Base-by-base conservation (phyloP, 2,329 filamentous ascomycete species). In the Neoscytalidium dimidiatum region DNA sequence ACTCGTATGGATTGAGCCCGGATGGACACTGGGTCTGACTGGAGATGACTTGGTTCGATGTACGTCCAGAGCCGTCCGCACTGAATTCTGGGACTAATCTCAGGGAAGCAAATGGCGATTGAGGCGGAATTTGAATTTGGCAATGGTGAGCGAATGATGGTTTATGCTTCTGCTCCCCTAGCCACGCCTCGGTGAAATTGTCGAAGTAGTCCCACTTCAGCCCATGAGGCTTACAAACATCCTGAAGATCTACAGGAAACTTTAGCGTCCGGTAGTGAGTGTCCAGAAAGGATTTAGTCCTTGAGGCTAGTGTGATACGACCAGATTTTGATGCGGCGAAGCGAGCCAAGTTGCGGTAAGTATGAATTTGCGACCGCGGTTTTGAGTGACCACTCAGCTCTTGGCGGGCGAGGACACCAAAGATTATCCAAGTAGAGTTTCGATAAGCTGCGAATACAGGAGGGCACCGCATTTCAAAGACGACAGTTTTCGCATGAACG, bases 41-140 rank as follows among this genome's bases (percentile, higher is more conserved):
- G 0, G 85, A 83, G 35, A 86, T 73, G 0, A 84, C 77, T 6
- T 84, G 76, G 65, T 87, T 86, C 0, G 86, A 89, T 0, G 84
- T 82, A 0, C 82, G 86, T 7, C 64, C 77, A 5, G 57, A 62
- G 52, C 61, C 11, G 19, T 77, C 68, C 9, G 74, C 67, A 17
- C 77, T 67, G 60, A 75, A 78, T 17, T 62, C 35, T 14, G 69
- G 53, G 67, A 33, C 28, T 68, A 67, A 33, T 65, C 76, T 63
- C 13, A 79, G 64, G 4, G 67, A 4, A 4, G 70, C 67, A 64
- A 81, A 80, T 0, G 80, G 77, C 0, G 80, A 80, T 0, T 68
- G 66, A 2, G 62, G 58, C 0, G 83, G 80, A 0, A 85, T 67
- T 6, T 64, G 69, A 3, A 82, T 68, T 0, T 71, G 72, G 62